phyloP scores from a whole-genome alignment of 345 rosid genomes.

The Dovyalis caffra region DNA sequence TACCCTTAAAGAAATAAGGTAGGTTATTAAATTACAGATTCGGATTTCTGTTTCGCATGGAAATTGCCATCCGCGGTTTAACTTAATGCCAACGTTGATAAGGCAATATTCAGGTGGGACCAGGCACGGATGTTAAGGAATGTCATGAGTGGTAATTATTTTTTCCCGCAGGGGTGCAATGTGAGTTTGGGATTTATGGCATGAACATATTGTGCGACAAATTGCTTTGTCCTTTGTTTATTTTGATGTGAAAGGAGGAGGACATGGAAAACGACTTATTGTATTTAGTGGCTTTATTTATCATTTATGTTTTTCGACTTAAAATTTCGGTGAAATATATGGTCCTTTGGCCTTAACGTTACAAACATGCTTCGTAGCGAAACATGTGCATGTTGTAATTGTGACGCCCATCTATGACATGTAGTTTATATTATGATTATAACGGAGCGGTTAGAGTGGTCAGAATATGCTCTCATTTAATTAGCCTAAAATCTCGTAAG shows the following conservation, averaged over 20 bases:
- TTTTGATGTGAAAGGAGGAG: not conserved
- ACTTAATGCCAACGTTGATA: not conserved
- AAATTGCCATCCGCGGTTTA: not conserved
- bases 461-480: too few relatives aligned
- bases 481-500: too few relatives aligned
- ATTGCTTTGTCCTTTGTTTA: not conserved
- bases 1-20: too few relatives aligned
- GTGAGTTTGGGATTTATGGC: not conserved
- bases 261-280: not conserved
- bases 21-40: not conserved
- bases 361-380: not conserved
- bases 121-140: not conserved
- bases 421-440: too few relatives aligned
- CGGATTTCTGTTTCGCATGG: not conserved
- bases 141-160: conserved; percentile 9
- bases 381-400: not conserved
- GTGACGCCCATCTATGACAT: too few relatives aligned
- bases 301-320: not conserved
- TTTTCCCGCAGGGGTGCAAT: not conserved
- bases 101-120: not conserved
- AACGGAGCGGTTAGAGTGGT: too few relatives aligned
- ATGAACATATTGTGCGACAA: too few relatives aligned
- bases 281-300: not conserved
- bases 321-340: not conserved
- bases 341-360: too few relatives aligned